A percentile compares a stretch with the other conserved stretches of the same genome.
These are phyloP conservation scores for Neurospora tetraspora DNA, from an alignment of 495 filamentous ascomycete genomes.

Conservation along the genomic window DNA sequence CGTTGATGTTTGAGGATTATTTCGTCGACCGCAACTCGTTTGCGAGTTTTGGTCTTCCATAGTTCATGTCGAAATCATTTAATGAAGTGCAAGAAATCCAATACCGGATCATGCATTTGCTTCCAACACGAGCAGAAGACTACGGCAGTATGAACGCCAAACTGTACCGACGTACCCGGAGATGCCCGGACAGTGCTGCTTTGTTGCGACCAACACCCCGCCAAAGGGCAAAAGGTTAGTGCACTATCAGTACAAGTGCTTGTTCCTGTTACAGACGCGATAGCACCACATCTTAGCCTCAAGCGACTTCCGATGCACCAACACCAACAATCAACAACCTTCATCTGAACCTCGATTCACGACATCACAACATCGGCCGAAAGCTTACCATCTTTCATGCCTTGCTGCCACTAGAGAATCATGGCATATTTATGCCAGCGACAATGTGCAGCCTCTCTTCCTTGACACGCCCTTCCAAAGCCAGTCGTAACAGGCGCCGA, in stretches of 20 bases:
- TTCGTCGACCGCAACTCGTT: not conserved
- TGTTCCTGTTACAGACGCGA: not conserved
- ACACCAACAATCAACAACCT: not conserved
- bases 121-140: not conserved
- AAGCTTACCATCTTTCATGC: not conserved
- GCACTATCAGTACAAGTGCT: not conserved
- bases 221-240: not conserved
- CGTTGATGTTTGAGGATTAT: not conserved
- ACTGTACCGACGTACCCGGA: no score
- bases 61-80: not conserved
- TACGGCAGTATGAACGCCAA: no score
- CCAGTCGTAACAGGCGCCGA: not conserved
- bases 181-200: not conserved
- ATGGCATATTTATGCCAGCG: not conserved
- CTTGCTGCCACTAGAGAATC: not conserved
- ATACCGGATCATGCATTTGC: not conserved
- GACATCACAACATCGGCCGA: not conserved
- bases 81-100: not conserved
- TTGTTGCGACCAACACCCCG: not conserved
- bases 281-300: not conserved
- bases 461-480: not conserved
- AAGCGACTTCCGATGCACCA: not conserved
- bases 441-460: accelerated
- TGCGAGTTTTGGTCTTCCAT: not conserved
- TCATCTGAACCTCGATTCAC: not conserved